A percentile compares a stretch with the other conserved stretches of the same genome.
Evolutionary conservation across 768 basidiomycete species (phyloP).

Genomic region (Lactarius sanguifluus): DNA sequence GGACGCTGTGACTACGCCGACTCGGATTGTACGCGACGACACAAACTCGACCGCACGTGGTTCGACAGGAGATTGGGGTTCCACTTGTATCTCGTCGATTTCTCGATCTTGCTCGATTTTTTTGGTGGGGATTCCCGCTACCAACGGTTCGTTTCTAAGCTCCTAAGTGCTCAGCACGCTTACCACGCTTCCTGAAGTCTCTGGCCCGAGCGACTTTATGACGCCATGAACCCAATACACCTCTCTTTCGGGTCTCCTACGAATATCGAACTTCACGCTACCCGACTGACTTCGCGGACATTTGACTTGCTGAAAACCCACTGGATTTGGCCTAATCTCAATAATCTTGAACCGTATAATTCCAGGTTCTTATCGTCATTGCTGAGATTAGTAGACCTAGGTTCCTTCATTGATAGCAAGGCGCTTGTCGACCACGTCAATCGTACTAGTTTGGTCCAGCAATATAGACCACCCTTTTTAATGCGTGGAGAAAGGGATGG

Average conservation of each 20-base stretch:
- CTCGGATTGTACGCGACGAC: conserved; percentile 11
- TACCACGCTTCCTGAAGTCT: conserved; percentile 5
- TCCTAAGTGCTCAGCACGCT: neutral
- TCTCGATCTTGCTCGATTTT: conserved; percentile 10
- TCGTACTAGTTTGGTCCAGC: conserved; percentile 8
- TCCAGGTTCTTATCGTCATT: conserved; percentile 14
- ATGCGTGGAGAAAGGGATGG: neutral
- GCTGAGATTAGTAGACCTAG: conserved; percentile 25
- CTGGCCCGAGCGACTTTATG: conserved; percentile 26
- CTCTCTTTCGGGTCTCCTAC: conserved; percentile 18
- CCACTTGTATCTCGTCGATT: conserved; percentile 20
- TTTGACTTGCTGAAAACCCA: conserved; percentile 16
- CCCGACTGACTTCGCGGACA: neutral
- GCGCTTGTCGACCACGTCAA: conserved; percentile 17
- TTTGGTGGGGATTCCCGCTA: neutral
- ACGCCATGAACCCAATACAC: conserved; percentile 20
- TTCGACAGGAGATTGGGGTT: conserved; percentile 24
- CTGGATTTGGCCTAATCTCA: conserved; percentile 23
- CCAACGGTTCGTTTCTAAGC: conserved; percentile 6
- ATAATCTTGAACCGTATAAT: neutral
- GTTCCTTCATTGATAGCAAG: conserved; percentile 20
- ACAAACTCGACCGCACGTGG: conserved; percentile 18
- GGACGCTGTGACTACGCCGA: conserved; percentile 16
- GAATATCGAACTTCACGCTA: conserved; percentile 3
- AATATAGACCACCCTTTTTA: neutral